Evolutionary conservation across 345 rosid species (phyloP).

Genomic region (Crucihimalaya himalaica): DNA sequence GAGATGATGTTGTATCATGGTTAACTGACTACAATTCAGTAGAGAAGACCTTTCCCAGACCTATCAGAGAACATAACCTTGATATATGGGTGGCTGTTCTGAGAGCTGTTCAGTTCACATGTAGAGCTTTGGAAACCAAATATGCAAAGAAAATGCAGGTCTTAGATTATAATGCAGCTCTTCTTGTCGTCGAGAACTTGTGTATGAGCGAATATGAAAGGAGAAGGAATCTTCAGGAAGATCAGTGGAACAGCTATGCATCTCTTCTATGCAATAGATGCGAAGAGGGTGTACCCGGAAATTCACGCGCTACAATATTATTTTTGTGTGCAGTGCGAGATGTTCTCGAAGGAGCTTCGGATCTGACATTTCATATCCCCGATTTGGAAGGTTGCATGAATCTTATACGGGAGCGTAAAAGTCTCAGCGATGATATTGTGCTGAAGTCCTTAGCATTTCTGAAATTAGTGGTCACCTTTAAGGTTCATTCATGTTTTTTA

Average conservation of each 20-base stretch:
- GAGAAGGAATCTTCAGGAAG: constrained; percentile 16
- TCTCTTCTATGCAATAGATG: constrained; percentile 28
- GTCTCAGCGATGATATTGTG: constrained; percentile 23
- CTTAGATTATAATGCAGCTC: background rate
- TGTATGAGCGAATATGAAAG: constrained; percentile 7
- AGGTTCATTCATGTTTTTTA: constrained; percentile 16
- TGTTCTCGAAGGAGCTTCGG: constrained; percentile 14
- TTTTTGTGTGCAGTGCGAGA: constrained; percentile 24
- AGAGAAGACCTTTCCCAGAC: constrained; percentile 20
- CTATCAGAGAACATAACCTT: constrained; percentile 22
- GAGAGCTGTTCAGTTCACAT: constrained; percentile 26
- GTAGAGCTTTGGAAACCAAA: constrained; percentile 19
- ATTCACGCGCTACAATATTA: background rate
- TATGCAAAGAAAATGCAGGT: constrained; percentile 14
- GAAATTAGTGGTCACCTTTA: background rate
- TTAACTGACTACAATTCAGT: constrained; percentile 21
- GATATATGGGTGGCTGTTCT: constrained; percentile 32
- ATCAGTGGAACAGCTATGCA: constrained; percentile 30
- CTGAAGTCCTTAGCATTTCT: background rate
- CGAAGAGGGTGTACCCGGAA: background rate
- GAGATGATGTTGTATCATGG: constrained; percentile 35
- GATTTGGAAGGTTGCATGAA: constrained; percentile 17
- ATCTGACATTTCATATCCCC: background rate
- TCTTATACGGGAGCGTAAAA: constrained; percentile 1
- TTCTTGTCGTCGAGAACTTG: background rate